Evolutionary conservation across 202 grass and related monocot species (phyloP), one percentile per base, ranked within the genome.

Genomic region (Setaria viridis): DNA sequence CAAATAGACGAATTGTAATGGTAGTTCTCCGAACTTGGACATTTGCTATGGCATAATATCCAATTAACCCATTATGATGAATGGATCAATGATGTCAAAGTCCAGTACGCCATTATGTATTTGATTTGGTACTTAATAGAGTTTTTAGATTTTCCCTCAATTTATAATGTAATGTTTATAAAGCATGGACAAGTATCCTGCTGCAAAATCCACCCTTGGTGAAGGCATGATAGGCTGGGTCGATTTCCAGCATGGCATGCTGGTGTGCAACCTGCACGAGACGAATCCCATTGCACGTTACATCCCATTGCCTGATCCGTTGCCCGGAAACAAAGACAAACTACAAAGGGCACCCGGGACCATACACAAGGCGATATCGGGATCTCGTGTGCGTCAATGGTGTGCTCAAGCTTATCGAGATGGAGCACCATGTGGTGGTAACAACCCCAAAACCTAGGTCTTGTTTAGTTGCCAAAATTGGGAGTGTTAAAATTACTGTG

Each of bases 291-390:
- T 0, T 32, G 34, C 21, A 0, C n/a, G 48, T 11, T 84, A 14
- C 82, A 54, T 81, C 35, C 79, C 79, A 6, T 10, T 84, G 71
- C 82, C 82, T 0, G 47, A 66, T 60, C 71, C 60, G 3, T n/a
- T 84, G 58, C 80, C 69, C 15, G 17, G 5, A 29, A 74, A 83
- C 53, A 74, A 10, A 63, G 70, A 5, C 21, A 32, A 46, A 14
- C 11, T 51, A 15, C 1, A 51, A 51, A 51, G 12, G 3, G 13
- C 49, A 4, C 1, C 13, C 11, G 4, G 49, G 49, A 17, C 51
- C 54, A 57, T 57, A 4, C 6, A 20, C 19, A 20, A n/a, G 54
- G 17, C 7, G 0, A n/a, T n/a, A 19, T 13, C 51, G 16, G 51
- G 54, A 57, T 5, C 19, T n/a, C 54, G 6, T 19, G 51, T 55